Percentiles rank a stretch among this genome's conserved stretches.
Evolutionary conservation across 2,329 filamentous ascomycete genomes (phyloP).

Genomic region (Arthrobotrys sinensis): DNA sequence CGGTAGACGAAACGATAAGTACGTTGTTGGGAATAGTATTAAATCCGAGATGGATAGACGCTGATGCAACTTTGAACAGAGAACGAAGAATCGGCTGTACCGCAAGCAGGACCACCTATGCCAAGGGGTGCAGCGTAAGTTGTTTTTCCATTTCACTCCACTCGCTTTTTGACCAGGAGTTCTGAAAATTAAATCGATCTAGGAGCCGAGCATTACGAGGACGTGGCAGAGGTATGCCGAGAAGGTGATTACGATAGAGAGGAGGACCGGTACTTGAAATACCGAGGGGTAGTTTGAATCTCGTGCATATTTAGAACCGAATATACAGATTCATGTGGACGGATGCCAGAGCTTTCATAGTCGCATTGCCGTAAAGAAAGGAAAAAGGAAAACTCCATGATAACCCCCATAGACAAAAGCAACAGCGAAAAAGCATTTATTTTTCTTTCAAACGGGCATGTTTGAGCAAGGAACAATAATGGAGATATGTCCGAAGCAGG

Average conservation of each 20-base stretch:
- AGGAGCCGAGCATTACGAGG: constrained; percentile 79
- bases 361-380: constrained; percentile 32
- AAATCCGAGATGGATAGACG: background rate
- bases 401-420: constrained; percentile 57
- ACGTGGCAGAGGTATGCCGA: constrained; percentile 89
- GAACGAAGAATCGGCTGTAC: constrained; percentile 91
- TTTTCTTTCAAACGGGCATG: constrained; percentile 1
- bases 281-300: constrained; percentile 20
- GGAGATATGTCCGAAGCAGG: constrained; percentile 1
- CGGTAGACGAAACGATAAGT: constrained; percentile 98
- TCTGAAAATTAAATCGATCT: constrained; percentile 74
- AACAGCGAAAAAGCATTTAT: constrained; percentile 36
- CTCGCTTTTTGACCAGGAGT: constrained; percentile 66
- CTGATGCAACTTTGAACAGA: constrained; percentile 67
- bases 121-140: constrained; percentile 66
- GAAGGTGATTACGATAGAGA: constrained; percentile 72
- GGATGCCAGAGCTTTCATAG: constrained; percentile 16
- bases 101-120: constrained; percentile 79
- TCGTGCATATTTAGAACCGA: constrained; percentile 39
- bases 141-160: constrained; percentile 6
- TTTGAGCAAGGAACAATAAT: background rate
- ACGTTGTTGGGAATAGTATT: constrained; percentile 64
- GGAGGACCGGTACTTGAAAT: background rate
- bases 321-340: constrained; percentile 51
- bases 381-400: constrained; percentile 51